These are phyloP conservation scores for Polymyxa betae DNA, from an alignment of 208 protist genomes.

Conservation along the genomic window DNA sequence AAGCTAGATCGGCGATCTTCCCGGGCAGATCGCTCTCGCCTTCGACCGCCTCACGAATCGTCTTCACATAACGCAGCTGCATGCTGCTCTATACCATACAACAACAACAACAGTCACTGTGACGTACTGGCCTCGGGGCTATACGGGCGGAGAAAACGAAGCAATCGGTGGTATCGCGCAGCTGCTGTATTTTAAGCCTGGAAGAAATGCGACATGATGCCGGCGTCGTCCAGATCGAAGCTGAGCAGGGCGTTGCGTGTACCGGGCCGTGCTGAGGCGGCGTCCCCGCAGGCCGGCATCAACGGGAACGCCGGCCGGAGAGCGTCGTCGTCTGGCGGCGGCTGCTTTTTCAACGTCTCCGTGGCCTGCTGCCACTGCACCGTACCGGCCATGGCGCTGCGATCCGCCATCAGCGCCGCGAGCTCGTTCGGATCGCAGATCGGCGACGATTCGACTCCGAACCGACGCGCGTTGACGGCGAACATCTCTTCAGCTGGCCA, in stretches of 20 bases:
- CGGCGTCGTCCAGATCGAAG: constrained; percentile 43
- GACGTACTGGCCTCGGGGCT: too few species aligned
- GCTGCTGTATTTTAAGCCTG: not conserved
- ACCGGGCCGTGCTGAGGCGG: not conserved
- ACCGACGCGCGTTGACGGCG: constrained; percentile 35
- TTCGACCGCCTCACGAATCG: constrained; percentile 77
- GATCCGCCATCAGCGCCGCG: not conserved
- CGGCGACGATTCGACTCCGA: constrained; percentile 17
- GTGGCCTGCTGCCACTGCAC: constrained; percentile 3
- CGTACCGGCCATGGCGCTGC: not conserved
- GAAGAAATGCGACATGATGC: constrained; percentile 49
- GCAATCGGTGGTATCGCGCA: too few species aligned
- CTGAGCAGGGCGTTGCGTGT: not conserved
- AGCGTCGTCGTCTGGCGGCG: not conserved
- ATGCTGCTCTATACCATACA: constrained; percentile 71
- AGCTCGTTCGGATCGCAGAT: constrained; percentile 18
- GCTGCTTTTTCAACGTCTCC: not conserved
- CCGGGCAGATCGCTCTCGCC: constrained; percentile 35
- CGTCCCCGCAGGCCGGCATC: too few species aligned
- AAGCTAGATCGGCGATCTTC: not conserved
- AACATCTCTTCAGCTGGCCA: constrained; percentile 62
- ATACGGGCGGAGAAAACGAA: too few species aligned
- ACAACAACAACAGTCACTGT: too few species aligned
- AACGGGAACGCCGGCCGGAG: not conserved
- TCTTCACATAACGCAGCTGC: constrained; percentile 89